Evolutionary conservation across 2,329 filamentous ascomycete species (phyloP).

Genomic region (Talaromyces sp.): DNA sequence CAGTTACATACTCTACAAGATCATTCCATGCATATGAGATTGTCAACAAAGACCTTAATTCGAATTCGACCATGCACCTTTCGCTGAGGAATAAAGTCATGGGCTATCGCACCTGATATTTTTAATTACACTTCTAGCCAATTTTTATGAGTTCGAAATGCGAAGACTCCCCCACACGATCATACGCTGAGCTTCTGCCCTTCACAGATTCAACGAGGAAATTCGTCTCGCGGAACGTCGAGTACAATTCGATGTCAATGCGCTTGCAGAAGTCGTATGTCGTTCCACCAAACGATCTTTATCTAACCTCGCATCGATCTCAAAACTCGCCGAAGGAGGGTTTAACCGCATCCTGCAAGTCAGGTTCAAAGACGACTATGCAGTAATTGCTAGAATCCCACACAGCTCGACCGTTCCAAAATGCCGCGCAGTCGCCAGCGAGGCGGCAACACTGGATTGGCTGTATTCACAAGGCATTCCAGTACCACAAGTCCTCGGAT

Average conservation of each 20-base stretch:
- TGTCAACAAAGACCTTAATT: no score
- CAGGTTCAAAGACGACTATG: conserved; percentile 25
- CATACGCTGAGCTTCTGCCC: background rate
- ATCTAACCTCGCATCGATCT: conserved; percentile 12
- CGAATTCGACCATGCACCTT: no score
- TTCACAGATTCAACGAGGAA: background rate
- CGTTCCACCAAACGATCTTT: background rate
- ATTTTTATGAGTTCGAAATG: no score
- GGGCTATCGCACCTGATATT: no score
- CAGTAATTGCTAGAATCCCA: conserved; percentile 29
- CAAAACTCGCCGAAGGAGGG: conserved; percentile 33
- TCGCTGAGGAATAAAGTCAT: no score
- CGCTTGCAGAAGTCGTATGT: conserved; percentile 6
- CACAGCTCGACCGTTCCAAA: conserved; percentile 27
- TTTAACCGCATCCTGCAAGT: conserved; percentile 34
- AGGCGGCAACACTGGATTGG: conserved; percentile 34
- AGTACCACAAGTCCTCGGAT: conserved; percentile 34
- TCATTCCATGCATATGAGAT: no score
- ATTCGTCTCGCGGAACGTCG: conserved; percentile 2
- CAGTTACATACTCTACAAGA: no score
- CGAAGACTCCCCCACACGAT: no score
- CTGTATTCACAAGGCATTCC: conserved; percentile 28
- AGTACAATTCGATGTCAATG: conserved; percentile 9
- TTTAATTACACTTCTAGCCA: no score
- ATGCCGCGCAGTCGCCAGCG: conserved; percentile 30